Evolutionary conservation across 768 basidiomycete species (phyloP).

Genomic region (Russula emetica): DNA sequence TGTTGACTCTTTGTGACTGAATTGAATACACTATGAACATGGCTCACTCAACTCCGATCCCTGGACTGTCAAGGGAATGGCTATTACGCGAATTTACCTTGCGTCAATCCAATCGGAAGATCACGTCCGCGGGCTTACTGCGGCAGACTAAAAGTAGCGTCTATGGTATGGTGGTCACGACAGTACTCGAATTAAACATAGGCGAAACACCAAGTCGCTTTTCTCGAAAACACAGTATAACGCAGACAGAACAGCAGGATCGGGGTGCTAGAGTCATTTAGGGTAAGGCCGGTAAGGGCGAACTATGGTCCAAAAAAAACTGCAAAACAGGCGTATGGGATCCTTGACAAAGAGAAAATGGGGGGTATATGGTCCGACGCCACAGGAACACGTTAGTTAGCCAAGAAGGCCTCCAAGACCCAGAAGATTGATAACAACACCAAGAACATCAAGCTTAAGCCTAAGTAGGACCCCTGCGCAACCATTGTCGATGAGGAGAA

Average conservation of each 20-base stretch:
- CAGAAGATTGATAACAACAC: background rate
- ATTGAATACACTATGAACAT: too few relatives aligned
- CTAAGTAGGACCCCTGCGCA: constrained; percentile 5
- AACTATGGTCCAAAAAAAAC: background rate
- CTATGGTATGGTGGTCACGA: background rate
- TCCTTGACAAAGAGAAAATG: background rate
- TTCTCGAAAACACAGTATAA: background rate
- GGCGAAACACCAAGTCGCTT: background rate
- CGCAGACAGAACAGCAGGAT: background rate
- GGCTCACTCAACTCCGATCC: too few relatives aligned
- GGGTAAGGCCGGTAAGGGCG: background rate
- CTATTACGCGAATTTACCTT: too few relatives aligned
- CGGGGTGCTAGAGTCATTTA: background rate
- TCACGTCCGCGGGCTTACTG: too few relatives aligned
- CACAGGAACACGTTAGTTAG: background rate
- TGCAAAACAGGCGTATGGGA: background rate
- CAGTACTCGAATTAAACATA: background rate
- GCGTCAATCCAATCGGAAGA: too few relatives aligned
- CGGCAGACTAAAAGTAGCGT: too few relatives aligned
- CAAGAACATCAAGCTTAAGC: constrained; percentile 2
- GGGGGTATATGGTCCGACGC: background rate
- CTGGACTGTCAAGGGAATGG: too few relatives aligned
- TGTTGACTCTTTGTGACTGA: too few relatives aligned
- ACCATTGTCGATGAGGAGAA: constrained; percentile 19
- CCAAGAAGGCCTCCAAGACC: constrained; percentile 11